Percentiles rank a stretch among this genome's conserved stretches.
Evolutionary conservation across 1,139 yeast genomes (phyloP).

Genomic region (Pichia kudriavzevii): DNA sequence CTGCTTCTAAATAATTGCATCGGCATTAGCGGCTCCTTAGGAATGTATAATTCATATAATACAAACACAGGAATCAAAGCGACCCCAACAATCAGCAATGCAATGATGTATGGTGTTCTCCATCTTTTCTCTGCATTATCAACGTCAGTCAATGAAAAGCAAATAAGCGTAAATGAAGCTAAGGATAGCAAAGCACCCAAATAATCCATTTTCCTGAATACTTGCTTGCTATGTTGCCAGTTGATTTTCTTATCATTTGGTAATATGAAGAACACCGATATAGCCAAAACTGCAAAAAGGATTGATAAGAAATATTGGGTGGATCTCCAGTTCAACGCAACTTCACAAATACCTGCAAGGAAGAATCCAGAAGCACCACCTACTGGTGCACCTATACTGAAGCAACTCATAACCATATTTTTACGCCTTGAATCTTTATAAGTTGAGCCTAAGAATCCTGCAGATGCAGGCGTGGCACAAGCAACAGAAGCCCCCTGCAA

Average conservation of each 20-base stretch:
- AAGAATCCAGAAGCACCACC: slow-evolving; percentile 36
- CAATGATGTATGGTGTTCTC: slow-evolving; percentile 40
- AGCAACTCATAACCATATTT: slow-evolving; percentile 36
- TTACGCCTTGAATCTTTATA: slow-evolving; percentile 33
- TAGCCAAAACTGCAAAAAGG: slow-evolving; percentile 26
- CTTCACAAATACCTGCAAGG: slow-evolving; percentile 35
- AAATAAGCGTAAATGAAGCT: slow-evolving; percentile 33
- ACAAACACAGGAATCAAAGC: slow-evolving; percentile 30
- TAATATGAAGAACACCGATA: slow-evolving; percentile 26
- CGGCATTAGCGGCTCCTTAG: slow-evolving; percentile 39
- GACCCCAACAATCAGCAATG: slow-evolving; percentile 34
- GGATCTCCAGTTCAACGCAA: slow-evolving; percentile 35
- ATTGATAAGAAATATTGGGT: slow-evolving; percentile 35
- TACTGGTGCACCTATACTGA: slow-evolving; percentile 40
- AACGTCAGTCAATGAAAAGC: slow-evolving; percentile 36
- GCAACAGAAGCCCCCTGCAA: slow-evolving; percentile 36
- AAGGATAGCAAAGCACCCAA: slow-evolving; percentile 34
- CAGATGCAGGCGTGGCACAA: slow-evolving; percentile 37
- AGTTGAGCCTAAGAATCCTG: slow-evolving; percentile 36
- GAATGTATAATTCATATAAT: slow-evolving; percentile 32
- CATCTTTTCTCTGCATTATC: slow-evolving; percentile 35
- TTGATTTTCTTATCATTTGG: slow-evolving; percentile 29
- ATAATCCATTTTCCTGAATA: slow-evolving; percentile 30
- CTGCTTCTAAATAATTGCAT: slow-evolving; percentile 32
- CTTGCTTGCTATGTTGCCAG: slow-evolving; percentile 20